Evolutionary conservation across 1,284 basidiomycete species (phyloP), one percentile per base, ranked within the genome.

Genomic region (Ceratorhiza oryzae-sativae): DNA sequence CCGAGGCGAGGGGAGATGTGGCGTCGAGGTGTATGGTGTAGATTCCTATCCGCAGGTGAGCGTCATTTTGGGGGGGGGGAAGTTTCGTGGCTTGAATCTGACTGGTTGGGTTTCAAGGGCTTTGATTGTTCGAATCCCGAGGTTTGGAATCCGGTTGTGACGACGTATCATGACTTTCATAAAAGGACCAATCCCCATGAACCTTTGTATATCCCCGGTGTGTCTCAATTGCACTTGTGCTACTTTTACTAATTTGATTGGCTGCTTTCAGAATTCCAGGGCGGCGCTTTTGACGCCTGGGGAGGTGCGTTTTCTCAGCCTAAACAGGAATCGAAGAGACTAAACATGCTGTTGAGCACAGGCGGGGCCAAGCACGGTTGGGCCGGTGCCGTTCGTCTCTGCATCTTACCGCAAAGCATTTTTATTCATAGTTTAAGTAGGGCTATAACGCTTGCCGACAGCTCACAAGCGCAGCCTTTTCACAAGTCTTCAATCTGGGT

Each of bases 121-220:
- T 92, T 90, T 76, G 89, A 92, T 77, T 92, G 90, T 79, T 88
- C 88, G 0, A 82, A 87, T 74, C 89, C 90, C 0, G 78, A 81
- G 0, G 77, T 78, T 0, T 93, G 90, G 90, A 83, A 79, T 1
- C 83, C 84, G 0, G 85, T 90, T 18, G 80, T 81, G 0, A 84
- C 83, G 1, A 85, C 84, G 74, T 89, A 89, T 76, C 84, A 87
- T 45, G 78, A 82, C 20, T 90, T 90, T 74, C 89, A 90, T 77
- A 79, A 55, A 61, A 71, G 53, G 20, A 72, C 74, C 4, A 75
- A 75, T 23, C 71, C 74, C 1, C 13, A 75, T 39, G 73, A 75
- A 39, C 77, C 77, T 18, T 63, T 76, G 20, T 77, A 75, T 63
- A 75, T 75, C 46, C 76, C 72, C 49, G 73, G 59, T 72, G 61